Base-by-base conservation (phyloP, 2,329 filamentous ascomycete species). In the Scytalidium lignicola region DNA sequence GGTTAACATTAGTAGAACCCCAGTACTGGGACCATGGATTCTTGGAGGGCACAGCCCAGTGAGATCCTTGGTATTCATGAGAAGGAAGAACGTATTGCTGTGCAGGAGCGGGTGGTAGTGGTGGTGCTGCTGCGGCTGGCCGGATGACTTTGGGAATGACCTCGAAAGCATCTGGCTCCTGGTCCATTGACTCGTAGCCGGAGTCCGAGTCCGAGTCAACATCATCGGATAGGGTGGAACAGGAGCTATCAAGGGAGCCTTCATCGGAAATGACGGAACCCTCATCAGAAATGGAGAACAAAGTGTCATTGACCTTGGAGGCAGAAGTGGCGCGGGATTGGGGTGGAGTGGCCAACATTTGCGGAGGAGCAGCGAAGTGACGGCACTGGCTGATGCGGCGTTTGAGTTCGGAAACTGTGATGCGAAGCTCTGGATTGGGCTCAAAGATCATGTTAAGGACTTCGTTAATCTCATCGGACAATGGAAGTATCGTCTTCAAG, bases 371-470 rank as follows among this genome's bases (percentile, higher is more conserved):
- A 19, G 61, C 58, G 49, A 66, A 65, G 32, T 47, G 51, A 9
- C 47, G 45, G 51, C 91, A 96, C 55, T 82, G 77, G 61, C 86
- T 67, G 65, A 97, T 93, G 65, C 86, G 75, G 57, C 81, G 76
- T 62, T 86, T 83, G 49, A 99, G 79, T 70, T 96, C 88, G 49
- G 82, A 71, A 55, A 99, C 79, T 49, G 84, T 85, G 63, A 95
- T 91, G 67, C 93, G 80, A 66, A 89, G 82, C 61, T 83, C 78
- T 50, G 93, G 91, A 69, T 93, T 85, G 67, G 83, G 82, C 64
- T 92, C 85, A 68, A 99, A 99, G 61, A 97, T 88, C 63, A 86
- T 82, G 58, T 83, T 84, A 61, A 99, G 73, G 56, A 99, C 95
- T 65, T 81, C 76, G 72, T 96, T 91, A 66, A 97, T 78, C 65